Evolutionary conservation across 805 yeast species (phyloP), one percentile per base, ranked within the genome.

Genomic region (Ogataea wickerhamii): DNA sequence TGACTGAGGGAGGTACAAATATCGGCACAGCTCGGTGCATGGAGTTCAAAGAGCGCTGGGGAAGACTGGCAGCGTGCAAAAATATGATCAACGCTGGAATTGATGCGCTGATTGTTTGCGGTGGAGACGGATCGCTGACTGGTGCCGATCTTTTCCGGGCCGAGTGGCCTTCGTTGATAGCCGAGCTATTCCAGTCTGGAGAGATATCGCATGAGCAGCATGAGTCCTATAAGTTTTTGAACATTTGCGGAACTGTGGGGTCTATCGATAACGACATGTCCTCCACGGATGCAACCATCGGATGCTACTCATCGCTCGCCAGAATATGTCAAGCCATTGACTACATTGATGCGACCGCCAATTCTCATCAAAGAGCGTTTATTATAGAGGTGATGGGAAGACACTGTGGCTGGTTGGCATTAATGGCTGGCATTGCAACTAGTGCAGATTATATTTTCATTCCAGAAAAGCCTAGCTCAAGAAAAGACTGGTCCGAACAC

Each of bases 371-470:
- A 21, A 68, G 94, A 57, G 93, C 91, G 4, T 84, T 84, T 54
- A 86, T 84, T 28, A 79, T 84, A 28, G 94, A 84, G 65, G 94
- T 84, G 14, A 84, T 84, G 94, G 94, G 94, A 43, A 73, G 94
- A 63, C 88, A 84, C 60, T 84, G 94, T 68, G 94, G 94, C 46
- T 84, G 94, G 94, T 70, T 84, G 46, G 91, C 85, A 1, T 66
- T 84, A 45, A 78, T 82, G 83, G 80, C 91, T 13, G 94, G 93
- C 47, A 70, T 84, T 43, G 75, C 87, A 11, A 78, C 87, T 12
- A 78, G 88, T 47, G 91, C 94, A 2, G 94, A 84, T 60, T 84
- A 74, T 52, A 80, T 84, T 33, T 76, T 84, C 53, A 82, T 84
- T 47, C 94, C 94, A 13, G 94, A 84, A 61, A 74, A 76, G 50